phyloP scores from a whole-genome alignment of 495 filamentous ascomycete genomes.

The Hapsidospora chrysogenum region DNA sequence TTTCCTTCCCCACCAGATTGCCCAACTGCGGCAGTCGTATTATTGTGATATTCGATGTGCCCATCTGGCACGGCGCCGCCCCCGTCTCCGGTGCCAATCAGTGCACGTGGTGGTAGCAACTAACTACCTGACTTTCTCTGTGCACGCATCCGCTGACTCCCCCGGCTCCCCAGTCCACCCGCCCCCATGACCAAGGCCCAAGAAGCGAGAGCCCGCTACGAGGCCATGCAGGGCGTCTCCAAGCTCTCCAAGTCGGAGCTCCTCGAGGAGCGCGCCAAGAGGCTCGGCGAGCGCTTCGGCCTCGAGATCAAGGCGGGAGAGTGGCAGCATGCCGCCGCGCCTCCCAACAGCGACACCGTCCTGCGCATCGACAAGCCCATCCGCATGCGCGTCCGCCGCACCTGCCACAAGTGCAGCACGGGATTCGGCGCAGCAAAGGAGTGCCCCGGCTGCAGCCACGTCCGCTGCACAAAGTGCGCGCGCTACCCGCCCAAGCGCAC shows the following conservation, averaged over 20 bases:
- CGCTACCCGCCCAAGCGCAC: constrained; percentile 38
- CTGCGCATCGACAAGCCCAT: constrained; percentile 75
- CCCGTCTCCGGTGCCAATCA: too few species aligned
- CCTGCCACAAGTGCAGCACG: constrained; percentile 62
- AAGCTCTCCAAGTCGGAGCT: constrained; percentile 28
- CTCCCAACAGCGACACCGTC: constrained; percentile 34
- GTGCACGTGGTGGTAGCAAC: too few species aligned
- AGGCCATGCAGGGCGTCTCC: constrained; percentile 9
- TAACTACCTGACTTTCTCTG: too few species aligned
- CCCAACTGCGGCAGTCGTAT: too few species aligned
- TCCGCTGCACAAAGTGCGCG: constrained; percentile 62
- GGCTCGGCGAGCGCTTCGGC: constrained; percentile 59
- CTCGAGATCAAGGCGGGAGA: constrained; percentile 52
- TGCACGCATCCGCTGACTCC: too few species aligned
- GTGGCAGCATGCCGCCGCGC: constrained; percentile 38
- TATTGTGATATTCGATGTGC: too few species aligned
- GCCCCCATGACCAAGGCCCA: not conserved
- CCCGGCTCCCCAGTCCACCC: not conserved
- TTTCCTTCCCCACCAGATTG: too few species aligned
- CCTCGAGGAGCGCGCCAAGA: constrained; percentile 52
- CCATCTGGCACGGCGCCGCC: too few species aligned
- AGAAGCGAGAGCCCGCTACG: constrained; percentile 7
- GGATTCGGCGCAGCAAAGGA: constrained; percentile 53
- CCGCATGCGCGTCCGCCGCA: constrained; percentile 77
- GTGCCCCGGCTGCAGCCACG: constrained; percentile 59